These are phyloP conservation scores for Monilinia vaccinii-corymbosi DNA, from an alignment of 2,329 filamentous ascomycete species.

Conservation along the genomic window DNA sequence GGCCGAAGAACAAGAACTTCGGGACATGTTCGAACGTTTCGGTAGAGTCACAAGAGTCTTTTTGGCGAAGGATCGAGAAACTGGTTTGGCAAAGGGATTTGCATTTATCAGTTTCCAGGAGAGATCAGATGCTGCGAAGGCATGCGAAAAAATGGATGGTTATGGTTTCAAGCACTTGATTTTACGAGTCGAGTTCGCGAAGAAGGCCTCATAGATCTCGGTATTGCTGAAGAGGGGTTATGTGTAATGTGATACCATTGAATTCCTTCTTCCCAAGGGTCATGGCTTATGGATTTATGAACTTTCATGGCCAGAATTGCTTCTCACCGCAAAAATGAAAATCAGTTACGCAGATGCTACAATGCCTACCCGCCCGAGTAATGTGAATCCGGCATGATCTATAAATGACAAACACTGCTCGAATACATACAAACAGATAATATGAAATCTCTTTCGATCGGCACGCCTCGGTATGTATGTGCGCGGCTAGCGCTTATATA, in stretches of 20 bases:
- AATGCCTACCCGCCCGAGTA: neutral
- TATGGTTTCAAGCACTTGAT: conserved; percentile 85
- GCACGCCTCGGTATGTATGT: no score
- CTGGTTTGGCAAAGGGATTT: conserved; percentile 92
- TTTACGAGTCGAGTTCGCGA: conserved; percentile 79
- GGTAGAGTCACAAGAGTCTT: conserved; percentile 96
- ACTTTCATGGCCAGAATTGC: neutral
- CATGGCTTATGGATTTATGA: neutral
- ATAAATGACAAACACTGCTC: neutral
- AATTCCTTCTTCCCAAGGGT: neutral
- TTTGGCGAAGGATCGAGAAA: conserved; percentile 95
- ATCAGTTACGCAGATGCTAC: neutral
- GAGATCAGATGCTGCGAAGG: conserved; percentile 78
- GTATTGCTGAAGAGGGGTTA: neutral
- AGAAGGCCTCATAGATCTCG: conserved; percentile 45
- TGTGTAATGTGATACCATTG: conserved; percentile 10
- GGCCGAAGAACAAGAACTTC: conserved; percentile 89
- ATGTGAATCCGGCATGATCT: neutral
- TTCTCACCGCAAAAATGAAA: neutral
- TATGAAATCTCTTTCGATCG: no score
- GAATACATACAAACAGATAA: no score
- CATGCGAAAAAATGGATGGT: conserved; percentile 96
- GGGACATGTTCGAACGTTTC: conserved; percentile 96
- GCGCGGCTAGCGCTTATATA: no score
- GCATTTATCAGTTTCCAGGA: conserved; percentile 98